A percentile compares a stretch with the other conserved stretches of the same genome.
Evolutionary conservation across 2,329 filamentous ascomycete species (phyloP).

Genomic region (Verticillium klebahnii): DNA sequence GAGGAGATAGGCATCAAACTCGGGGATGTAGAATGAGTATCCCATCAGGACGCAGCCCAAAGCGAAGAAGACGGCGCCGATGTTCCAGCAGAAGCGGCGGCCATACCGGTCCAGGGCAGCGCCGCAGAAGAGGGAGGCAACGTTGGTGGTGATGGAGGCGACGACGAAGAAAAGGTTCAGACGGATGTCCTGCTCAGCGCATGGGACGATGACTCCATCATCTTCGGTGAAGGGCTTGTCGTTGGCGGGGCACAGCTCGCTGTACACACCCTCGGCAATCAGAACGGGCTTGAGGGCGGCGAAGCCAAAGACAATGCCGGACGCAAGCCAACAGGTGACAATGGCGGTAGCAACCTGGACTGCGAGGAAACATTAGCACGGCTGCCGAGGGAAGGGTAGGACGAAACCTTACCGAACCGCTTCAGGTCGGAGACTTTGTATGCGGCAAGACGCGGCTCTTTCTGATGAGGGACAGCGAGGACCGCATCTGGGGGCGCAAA

Average conservation of each 20-base stretch:
- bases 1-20: slow-evolving; percentile 55
- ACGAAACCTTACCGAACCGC: slow-evolving; percentile 16
- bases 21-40: slow-evolving; percentile 46
- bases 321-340: slow-evolving; percentile 67
- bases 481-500: slow-evolving; percentile 15
- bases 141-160: slow-evolving; percentile 48
- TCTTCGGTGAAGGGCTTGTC: slow-evolving; percentile 2
- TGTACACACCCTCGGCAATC: slow-evolving; percentile 67
- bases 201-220: slow-evolving; percentile 33
- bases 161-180: slow-evolving; percentile 62
- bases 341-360: slow-evolving; percentile 67
- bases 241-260: slow-evolving; percentile 13
- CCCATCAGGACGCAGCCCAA: slow-evolving; percentile 56
- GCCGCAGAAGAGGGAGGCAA: slow-evolving; percentile 61
- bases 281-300: slow-evolving; percentile 82
- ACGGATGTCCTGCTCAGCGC: slow-evolving; percentile 43
- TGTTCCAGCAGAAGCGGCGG: slow-evolving; percentile 56
- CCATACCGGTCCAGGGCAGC: slow-evolving; percentile 64
- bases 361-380: slow-evolving; percentile 23
- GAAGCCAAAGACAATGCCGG: slow-evolving; percentile 80
- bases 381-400: background rate
- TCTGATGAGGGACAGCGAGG: background rate
- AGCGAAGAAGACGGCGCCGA: slow-evolving; percentile 54
- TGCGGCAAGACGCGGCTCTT: slow-evolving; percentile 21
- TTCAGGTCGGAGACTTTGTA: slow-evolving; percentile 24